Conservation (phyloP, 1,139 yeast species). For the Suhomyces choctaworum region DNA sequence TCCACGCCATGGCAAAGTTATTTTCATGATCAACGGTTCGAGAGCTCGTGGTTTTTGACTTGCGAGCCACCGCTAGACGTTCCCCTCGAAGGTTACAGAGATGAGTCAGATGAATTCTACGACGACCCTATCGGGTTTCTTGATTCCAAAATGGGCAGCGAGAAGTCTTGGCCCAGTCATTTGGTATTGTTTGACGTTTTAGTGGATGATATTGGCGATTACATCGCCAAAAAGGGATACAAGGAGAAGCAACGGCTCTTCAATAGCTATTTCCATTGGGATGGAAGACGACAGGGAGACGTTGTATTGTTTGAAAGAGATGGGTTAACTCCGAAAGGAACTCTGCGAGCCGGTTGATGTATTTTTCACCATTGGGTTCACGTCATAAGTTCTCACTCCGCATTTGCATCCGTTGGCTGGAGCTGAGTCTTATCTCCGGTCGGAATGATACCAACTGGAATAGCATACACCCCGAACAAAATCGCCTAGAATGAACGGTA, state of each 20-base stretch:
- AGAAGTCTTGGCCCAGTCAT: constrained; percentile 62
- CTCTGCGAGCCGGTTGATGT: too few relatives aligned
- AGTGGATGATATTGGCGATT: constrained; percentile 21
- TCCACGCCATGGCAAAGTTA: constrained; percentile 95
- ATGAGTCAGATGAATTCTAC: constrained; percentile 85
- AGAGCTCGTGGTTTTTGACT: constrained; percentile 67
- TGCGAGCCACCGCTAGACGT: constrained; percentile 86
- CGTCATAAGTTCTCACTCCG: too few relatives aligned
- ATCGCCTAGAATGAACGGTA: too few relatives aligned
- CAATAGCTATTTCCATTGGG: constrained; percentile 88
- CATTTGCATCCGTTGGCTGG: too few relatives aligned
- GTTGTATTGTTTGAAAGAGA: constrained; percentile 52
- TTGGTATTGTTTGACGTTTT: constrained; percentile 71
- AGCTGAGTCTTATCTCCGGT: too few relatives aligned
- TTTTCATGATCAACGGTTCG: constrained; percentile 58
- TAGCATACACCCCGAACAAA: too few relatives aligned
- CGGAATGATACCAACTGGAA: too few relatives aligned
- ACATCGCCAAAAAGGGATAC: constrained; percentile 32
- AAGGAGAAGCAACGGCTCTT: constrained; percentile 56
- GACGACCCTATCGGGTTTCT: constrained; percentile 57
- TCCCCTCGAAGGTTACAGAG: constrained; percentile 54
- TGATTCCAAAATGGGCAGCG: constrained; percentile 17
- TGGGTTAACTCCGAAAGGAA: neutral
- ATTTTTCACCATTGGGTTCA: too few relatives aligned
- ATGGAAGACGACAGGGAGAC: constrained; percentile 75